Evolutionary conservation across 1,139 yeast species (phyloP).

Genomic region (Maudiozyma humilis): DNA sequence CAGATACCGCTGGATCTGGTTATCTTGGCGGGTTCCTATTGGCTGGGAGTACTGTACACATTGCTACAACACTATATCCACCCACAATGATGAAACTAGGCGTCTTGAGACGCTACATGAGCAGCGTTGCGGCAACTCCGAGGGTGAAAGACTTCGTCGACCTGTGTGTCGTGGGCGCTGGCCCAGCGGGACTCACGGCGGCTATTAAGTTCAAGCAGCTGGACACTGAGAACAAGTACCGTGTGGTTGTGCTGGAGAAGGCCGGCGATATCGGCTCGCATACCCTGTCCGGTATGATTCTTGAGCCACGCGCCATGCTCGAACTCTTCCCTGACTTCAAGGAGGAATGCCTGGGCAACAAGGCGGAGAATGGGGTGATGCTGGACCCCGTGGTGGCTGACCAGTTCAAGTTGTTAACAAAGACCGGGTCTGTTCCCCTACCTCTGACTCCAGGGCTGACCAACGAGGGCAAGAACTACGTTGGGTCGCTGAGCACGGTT

Average conservation of each 20-base stretch:
- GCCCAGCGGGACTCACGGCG: conserved; percentile 94
- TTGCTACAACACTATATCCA: neutral
- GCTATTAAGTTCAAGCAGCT: conserved; percentile 83
- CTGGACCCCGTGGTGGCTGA: conserved; percentile 58
- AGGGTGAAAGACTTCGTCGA: conserved; percentile 80
- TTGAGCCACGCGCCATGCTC: conserved; percentile 78
- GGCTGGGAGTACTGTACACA: no score
- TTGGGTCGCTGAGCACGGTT: conserved; percentile 74
- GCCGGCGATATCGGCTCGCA: conserved; percentile 91
- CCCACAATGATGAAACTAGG: neutral
- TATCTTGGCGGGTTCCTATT: no score
- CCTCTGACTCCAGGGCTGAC: conserved; percentile 73
- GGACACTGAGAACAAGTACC: conserved; percentile 60
- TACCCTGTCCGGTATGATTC: conserved; percentile 85
- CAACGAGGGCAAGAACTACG: conserved; percentile 72
- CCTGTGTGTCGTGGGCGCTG: conserved; percentile 94
- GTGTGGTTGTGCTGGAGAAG: conserved; percentile 86
- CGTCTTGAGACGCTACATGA: conserved; percentile 4
- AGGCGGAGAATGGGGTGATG: conserved; percentile 54
- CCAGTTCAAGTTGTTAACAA: conserved; percentile 59
- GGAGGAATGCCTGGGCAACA: conserved; percentile 24
- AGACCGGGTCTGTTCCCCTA: conserved; percentile 66
- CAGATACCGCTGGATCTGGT: no score
- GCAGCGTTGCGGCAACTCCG: conserved; percentile 5
- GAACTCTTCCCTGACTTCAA: conserved; percentile 78